Conservation (phyloP, 73 alveolate species). For the Symbiodinium natans region DNA sequence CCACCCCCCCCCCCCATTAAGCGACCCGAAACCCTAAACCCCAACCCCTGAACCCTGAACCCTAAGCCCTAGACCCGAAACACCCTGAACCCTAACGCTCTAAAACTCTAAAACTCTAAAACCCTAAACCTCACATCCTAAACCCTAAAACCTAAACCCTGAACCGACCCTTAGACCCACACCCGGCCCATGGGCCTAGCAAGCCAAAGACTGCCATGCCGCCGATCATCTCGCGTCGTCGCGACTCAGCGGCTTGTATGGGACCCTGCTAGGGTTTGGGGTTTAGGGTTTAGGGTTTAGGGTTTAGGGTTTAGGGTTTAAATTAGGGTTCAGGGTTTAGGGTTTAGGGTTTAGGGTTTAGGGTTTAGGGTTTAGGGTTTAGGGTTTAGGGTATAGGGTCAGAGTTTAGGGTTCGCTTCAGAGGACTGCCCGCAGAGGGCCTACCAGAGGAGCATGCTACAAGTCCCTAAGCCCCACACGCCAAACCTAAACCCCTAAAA, state of each 20-base stretch:
- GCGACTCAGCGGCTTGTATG: constrained; percentile 31
- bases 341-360: not conserved
- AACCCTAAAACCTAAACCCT: not conserved
- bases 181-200: constrained; percentile 32
- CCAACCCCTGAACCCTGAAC: too few species aligned
- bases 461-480: too few species aligned
- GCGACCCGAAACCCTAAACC: too few species aligned
- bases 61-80: not conserved
- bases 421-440: too few species aligned
- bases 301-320: not conserved
- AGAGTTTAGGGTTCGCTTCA: too few species aligned
- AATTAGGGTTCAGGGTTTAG: not conserved
- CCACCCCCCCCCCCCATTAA: too few species aligned
- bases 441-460: too few species aligned
- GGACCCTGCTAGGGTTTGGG: not conserved
- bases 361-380: not conserved
- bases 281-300: not conserved
- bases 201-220: constrained; percentile 49
- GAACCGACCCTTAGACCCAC: not conserved
- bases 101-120: not conserved
- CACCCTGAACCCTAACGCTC: not conserved
- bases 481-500: too few species aligned
- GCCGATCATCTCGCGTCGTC: constrained; percentile 50
- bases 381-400: not conserved
- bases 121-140: not conserved